phyloP scores from a whole-genome alignment of 2,329 filamentous ascomycete species.

The Colletotrichum sp. region DNA sequence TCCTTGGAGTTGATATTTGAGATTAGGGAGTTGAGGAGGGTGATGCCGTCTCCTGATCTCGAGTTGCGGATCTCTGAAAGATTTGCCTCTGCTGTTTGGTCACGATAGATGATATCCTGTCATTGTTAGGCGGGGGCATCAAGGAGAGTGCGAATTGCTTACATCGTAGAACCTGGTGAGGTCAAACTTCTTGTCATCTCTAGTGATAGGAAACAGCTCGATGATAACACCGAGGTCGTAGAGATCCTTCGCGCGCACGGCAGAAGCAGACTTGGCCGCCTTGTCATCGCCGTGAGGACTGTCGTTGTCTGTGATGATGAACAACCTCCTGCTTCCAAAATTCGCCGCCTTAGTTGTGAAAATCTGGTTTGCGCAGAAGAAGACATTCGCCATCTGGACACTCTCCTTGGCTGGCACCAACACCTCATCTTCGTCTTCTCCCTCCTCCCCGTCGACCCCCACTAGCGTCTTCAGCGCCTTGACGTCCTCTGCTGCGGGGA shows the following conservation, averaged over 20 bases:
- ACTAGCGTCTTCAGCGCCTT: constrained; percentile 78
- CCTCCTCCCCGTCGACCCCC: constrained; percentile 82
- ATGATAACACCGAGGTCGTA: constrained; percentile 93
- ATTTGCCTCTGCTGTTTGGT: constrained; percentile 72
- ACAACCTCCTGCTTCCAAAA: constrained; percentile 90
- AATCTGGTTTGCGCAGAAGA: constrained; percentile 95
- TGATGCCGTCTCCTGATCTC: constrained; percentile 76
- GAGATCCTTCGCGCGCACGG: constrained; percentile 89
- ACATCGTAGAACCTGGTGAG: constrained; percentile 90
- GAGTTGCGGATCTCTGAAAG: constrained; percentile 61
- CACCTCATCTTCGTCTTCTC: constrained; percentile 72
- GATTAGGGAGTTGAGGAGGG: constrained; percentile 78
- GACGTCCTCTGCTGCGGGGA: constrained; percentile 87
- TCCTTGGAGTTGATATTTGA: constrained; percentile 92
- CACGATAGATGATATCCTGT: constrained; percentile 89
- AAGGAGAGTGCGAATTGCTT: constrained; percentile 30
- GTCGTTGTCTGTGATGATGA: constrained; percentile 95
- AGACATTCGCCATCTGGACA: constrained; percentile 83
- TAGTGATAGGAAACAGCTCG: constrained; percentile 89
- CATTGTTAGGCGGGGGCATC: neutral
- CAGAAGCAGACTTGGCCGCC: constrained; percentile 74
- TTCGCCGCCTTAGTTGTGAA: constrained; percentile 96
- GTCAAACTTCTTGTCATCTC: constrained; percentile 74
- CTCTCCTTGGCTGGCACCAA: constrained; percentile 72
- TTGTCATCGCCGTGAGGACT: constrained; percentile 80